Conservation (phyloP, 1,284 basidiomycete species). For the Heimioporus retisporus region DNA sequence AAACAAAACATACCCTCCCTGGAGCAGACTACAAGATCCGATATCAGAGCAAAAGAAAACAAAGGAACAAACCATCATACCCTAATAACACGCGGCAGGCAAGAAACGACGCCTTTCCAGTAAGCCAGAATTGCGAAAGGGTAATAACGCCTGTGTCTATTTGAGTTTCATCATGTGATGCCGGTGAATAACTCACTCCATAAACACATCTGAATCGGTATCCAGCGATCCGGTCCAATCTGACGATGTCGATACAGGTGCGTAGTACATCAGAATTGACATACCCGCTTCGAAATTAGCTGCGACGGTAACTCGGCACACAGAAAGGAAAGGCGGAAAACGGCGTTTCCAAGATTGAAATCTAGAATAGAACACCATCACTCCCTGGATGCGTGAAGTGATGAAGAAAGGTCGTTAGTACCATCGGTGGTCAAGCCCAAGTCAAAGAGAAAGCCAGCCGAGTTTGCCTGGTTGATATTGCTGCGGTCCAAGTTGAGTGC, state of each 20-base stretch:
- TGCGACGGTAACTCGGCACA: slow-evolving; percentile 9
- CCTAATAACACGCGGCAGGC: not conserved
- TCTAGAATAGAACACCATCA: not conserved
- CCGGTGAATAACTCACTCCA: slow-evolving; percentile 41
- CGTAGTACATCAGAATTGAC: not conserved
- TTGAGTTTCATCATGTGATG: slow-evolving; percentile 19
- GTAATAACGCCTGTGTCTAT: slow-evolving; percentile 33
- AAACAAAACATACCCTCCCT: slow-evolving; percentile 9
- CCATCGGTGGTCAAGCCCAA: slow-evolving; percentile 68
- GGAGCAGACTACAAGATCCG: slow-evolving; percentile 29
- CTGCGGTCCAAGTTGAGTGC: slow-evolving; percentile 56
- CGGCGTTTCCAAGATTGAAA: slow-evolving; percentile 8
- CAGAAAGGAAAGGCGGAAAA: slow-evolving; percentile 8
- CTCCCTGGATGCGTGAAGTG: not conserved
- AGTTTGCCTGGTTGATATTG: slow-evolving; percentile 72
- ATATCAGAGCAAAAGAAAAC: not conserved
- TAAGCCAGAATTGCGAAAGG: slow-evolving; percentile 8
- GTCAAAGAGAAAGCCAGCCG: slow-evolving; percentile 74
- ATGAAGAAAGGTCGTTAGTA: slow-evolving; percentile 16
- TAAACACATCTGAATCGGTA: slow-evolving; percentile 61
- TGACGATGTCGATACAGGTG: not conserved
- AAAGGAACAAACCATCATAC: not conserved
- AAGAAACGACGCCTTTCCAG: slow-evolving; percentile 3
- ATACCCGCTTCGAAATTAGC: slow-evolving; percentile 7
- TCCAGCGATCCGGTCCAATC: slow-evolving; percentile 56